A percentile compares a stretch with the other conserved stretches of the same genome.
Evolutionary conservation across 352 stramenopile genomes (phyloP).

Genomic region (Phytophthora citrophthora): DNA sequence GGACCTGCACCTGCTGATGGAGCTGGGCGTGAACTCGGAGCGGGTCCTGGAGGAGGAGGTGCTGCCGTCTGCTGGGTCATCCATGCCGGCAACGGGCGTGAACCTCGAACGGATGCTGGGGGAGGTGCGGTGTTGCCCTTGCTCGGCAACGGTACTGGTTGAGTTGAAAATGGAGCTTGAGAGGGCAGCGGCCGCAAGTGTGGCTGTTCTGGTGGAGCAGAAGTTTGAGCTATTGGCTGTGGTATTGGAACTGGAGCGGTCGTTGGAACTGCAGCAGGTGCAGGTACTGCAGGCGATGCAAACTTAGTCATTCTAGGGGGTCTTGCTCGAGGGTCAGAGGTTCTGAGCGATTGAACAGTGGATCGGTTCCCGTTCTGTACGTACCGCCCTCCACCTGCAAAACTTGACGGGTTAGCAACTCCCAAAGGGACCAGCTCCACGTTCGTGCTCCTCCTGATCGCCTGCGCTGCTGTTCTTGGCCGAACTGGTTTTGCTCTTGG

Average conservation of each 20-base stretch:
- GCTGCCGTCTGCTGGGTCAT: too few species aligned
- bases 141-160: background rate
- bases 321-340: conserved; percentile 16
- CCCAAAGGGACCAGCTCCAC: conserved; percentile 66
- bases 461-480: conserved; percentile 34
- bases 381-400: conserved; percentile 63
- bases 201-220: conserved; percentile 8
- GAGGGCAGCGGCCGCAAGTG: conserved; percentile 10
- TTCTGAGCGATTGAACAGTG: conserved; percentile 20
- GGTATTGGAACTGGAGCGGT: conserved; percentile 11
- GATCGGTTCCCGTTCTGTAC: conserved; percentile 71
- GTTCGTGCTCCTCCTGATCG: conserved; percentile 42
- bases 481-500: conserved; percentile 16
- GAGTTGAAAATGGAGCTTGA: background rate
- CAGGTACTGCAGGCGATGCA: background rate
- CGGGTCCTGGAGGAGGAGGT: too few species aligned
- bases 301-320: conserved; percentile 28
- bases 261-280: background rate
- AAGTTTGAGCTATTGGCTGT: background rate
- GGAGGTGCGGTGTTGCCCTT: too few species aligned
- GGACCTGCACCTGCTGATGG: background rate
- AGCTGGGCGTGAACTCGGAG: background rate
- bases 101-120: too few species aligned
- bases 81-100: background rate
- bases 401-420: conserved; percentile 27